Percentiles rank a stretch among this genome's conserved stretches.
Conservation (phyloP, 306 rosid species). For the Sphenostylis stenocarpa region DNA sequence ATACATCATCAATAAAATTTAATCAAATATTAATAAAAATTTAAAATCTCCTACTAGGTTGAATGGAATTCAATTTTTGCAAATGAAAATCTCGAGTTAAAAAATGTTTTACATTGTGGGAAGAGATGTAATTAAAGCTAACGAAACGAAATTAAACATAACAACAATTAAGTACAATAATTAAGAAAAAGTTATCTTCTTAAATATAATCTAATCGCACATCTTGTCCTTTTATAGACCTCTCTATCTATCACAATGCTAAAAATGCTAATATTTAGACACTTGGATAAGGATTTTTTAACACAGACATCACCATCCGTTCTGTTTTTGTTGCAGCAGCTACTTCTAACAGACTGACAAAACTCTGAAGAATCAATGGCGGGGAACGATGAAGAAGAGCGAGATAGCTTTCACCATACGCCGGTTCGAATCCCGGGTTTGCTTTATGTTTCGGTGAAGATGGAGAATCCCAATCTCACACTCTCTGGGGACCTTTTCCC, state of each 20-base stretch:
- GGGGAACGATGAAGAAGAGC: constrained; percentile 45
- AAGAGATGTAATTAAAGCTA: no score
- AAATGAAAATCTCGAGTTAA: no score
- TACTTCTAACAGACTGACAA: background rate
- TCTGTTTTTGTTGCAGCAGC: background rate
- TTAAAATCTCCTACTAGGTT: no score
- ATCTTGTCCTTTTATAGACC: no score
- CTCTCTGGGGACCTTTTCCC: constrained; percentile 72
- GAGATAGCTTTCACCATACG: constrained; percentile 35
- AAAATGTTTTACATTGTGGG: no score
- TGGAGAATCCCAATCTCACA: constrained; percentile 65
- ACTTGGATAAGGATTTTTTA: constrained; percentile 17
- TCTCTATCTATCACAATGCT: background rate
- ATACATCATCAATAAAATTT: no score
- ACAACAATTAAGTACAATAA: no score
- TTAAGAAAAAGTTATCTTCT: no score
- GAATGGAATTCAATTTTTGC: no score
- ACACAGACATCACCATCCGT: background rate
- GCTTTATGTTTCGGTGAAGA: constrained; percentile 80
- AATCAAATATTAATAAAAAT: no score
- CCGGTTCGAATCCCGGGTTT: constrained; percentile 33
- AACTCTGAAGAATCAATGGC: constrained; percentile 45
- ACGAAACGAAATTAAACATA: no score
- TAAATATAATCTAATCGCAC: no score
- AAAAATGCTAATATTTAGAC: background rate